Evolutionary conservation across 163 green algal genomes (phyloP).

Genomic region (Prototheca wickerhamii): DNA sequence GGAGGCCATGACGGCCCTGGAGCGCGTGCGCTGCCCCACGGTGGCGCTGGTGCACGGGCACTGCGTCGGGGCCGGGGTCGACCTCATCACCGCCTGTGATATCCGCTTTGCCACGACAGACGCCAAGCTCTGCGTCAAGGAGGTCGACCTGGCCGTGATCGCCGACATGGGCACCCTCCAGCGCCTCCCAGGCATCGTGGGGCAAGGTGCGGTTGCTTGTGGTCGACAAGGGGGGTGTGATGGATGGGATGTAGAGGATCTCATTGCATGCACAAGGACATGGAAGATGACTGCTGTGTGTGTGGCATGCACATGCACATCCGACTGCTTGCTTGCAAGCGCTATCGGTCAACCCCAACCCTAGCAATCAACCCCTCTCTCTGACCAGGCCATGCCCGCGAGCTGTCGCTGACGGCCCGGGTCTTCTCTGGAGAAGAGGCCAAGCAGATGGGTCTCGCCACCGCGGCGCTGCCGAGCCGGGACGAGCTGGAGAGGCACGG

Average conservation of each 20-base stretch:
- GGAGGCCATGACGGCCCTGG: constrained; percentile 57
- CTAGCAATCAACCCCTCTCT: too few relatives aligned
- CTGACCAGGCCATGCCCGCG: constrained; percentile 30
- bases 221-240: not conserved
- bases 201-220: constrained; percentile 60
- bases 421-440: constrained; percentile 56
- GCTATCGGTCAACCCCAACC: too few relatives aligned
- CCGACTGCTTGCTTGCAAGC: too few relatives aligned
- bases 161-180: constrained; percentile 90
- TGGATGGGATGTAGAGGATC: constrained; percentile 10
- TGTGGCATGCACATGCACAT: too few relatives aligned
- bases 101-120: constrained; percentile 55
- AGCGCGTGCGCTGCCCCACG: constrained; percentile 66
- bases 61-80: constrained; percentile 81
- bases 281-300: too few relatives aligned
- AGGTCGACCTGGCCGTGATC: constrained; percentile 83
- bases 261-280: constrained; percentile 46
- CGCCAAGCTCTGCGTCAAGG: constrained; percentile 85
- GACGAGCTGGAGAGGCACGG: constrained; percentile 36
- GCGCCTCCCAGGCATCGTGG: constrained; percentile 75
- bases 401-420: constrained; percentile 69
- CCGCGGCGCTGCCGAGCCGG: constrained; percentile 7
- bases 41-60: constrained; percentile 69
- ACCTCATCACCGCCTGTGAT: constrained; percentile 82
- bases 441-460: constrained; percentile 55